Evolutionary conservation across 2,329 filamentous ascomycete species (phyloP), one percentile per base, ranked within the genome.

Genomic region (Colletotrichum trifolii): DNA sequence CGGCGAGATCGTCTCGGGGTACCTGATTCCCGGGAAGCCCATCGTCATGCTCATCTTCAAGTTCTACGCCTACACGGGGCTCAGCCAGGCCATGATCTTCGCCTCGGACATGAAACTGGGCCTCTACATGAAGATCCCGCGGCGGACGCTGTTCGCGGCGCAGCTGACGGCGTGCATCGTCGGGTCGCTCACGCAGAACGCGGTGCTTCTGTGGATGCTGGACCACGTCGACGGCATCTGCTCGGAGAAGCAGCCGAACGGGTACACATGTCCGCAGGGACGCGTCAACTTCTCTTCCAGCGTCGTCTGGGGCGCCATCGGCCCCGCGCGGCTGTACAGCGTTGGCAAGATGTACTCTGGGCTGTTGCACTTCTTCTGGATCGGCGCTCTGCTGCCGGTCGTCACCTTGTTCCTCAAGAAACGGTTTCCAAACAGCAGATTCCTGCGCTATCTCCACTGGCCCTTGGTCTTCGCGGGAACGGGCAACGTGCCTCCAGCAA

Each of bases 91-190:
- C 2, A 68, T 80, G 9, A 69, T 71, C 48, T 80, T 80, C 60
- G 74, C 88, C 0, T 86, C 89, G 49, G 80, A 82, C 61, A 71
- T 82, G 49, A 83, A 83, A 64, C 72, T 83, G 6, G 81, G 77
- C 0, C 72, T 78, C 39, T 79, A 79, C 61, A 78, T 87, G 82
- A 85, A 89, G 58, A 80, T 89, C 0, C 85, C 87, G 0, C 86
- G 86, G 2, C 82, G 83, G 7, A 78, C 82, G 0, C 82, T 88
- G 8, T 89, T 89, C 75, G 85, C 88, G 70, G 85, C 84, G 2
- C 87, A 89, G 69, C 77, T 89, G 9, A 85, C 88, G 35, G 87
- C 85, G 4, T 85, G 83, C 13, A 73, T 86, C 6, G 73, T 83
- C 4, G 82, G 81, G 6, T 79, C 79, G 4, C 71, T 84, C 2